Conservation (phyloP, 768 basidiomycete species). For the Hortiboletus flavorubellus region DNA sequence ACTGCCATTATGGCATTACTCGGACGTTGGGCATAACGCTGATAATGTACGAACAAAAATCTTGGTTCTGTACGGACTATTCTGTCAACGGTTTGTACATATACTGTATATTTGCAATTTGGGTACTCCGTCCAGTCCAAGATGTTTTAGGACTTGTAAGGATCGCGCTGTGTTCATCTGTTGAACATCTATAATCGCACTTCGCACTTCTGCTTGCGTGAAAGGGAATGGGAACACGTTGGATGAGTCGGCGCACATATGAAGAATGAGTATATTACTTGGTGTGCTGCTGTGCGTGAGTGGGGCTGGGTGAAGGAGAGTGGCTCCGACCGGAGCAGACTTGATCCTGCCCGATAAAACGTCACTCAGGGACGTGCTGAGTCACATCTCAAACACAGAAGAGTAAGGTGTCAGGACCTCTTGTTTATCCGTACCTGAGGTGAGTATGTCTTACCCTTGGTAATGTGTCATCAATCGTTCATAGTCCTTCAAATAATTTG, state of each 20-base stretch:
- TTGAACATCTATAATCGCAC: neutral
- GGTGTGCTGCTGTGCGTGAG: neutral
- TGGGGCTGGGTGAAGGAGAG: no score
- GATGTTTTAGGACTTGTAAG: neutral
- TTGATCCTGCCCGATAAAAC: neutral
- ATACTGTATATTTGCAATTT: neutral
- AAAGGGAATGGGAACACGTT: neutral
- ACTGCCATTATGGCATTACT: slow-evolving; percentile 88
- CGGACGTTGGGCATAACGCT: slow-evolving; percentile 76
- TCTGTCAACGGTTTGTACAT: neutral
- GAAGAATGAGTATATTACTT: neutral
- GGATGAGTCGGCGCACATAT: no score
- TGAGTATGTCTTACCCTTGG: no score
- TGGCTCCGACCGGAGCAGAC: no score
- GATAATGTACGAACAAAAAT: neutral
- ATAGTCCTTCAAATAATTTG: neutral
- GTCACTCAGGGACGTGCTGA: no score
- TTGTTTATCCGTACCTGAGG: no score
- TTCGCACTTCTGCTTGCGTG: neutral
- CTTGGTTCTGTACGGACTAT: neutral
- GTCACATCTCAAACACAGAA: no score
- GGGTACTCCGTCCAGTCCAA: neutral
- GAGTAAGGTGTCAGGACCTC: no score
- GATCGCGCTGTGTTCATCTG: neutral
- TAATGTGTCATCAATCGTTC: neutral